These are phyloP conservation scores for Nitzschia inconspicua DNA, from an alignment of 108 stramenopile genomes.

Conservation along the genomic window DNA sequence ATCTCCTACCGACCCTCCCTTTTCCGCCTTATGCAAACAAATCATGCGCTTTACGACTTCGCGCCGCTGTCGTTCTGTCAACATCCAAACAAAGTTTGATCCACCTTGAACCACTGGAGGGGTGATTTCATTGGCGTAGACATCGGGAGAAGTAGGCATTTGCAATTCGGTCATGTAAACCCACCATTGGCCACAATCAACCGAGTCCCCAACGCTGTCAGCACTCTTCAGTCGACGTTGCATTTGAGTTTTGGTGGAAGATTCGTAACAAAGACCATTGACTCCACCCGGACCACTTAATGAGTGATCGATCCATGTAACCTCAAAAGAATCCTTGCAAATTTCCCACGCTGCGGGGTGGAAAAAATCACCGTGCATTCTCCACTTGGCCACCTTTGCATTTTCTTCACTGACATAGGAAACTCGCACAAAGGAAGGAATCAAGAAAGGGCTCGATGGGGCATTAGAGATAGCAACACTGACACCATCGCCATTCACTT, in stretches of 20 bases:
- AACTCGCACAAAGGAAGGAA: conserved; percentile 84
- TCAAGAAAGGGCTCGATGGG: conserved; percentile 74
- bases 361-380: conserved; percentile 84
- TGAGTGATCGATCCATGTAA: conserved; percentile 82
- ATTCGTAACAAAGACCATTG: conserved; percentile 52
- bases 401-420: conserved; percentile 89
- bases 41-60: conserved; percentile 68
- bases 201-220: background rate
- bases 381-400: conserved; percentile 77
- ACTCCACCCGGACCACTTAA: conserved; percentile 72
- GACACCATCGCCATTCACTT: conserved; percentile 44
- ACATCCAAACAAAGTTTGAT: conserved; percentile 83
- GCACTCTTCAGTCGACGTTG: conserved; percentile 21
- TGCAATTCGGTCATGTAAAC: conserved; percentile 85
- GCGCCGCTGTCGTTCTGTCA: conserved; percentile 77
- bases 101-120: conserved; percentile 77
- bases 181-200: conserved; percentile 88
- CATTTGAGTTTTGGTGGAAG: conserved; percentile 12
- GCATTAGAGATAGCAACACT: conserved; percentile 39
- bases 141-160: conserved; percentile 79
- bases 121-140: conserved; percentile 81
- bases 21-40: conserved; percentile 45
- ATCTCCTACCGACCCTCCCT: conserved; percentile 9
- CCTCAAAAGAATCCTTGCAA: conserved; percentile 84
- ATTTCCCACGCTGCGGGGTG: conserved; percentile 89